Evolutionary conservation across 2,329 filamentous ascomycete genomes (phyloP).

Genomic region (Colletotrichum sp.): DNA sequence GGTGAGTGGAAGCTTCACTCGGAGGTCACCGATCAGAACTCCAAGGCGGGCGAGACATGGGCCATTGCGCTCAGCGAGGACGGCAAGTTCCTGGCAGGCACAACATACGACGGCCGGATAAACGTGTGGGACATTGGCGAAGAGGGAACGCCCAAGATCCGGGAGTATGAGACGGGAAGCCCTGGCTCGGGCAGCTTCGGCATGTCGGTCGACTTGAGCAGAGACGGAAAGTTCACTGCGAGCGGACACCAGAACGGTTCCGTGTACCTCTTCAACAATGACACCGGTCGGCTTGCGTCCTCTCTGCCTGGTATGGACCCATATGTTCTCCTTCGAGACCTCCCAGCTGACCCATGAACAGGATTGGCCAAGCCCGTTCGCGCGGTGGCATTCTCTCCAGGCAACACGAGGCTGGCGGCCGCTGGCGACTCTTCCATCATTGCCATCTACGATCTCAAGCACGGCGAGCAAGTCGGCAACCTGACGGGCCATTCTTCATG

Average conservation of each 20-base stretch:
- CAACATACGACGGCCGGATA: slow-evolving; percentile 85
- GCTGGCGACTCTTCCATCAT: slow-evolving; percentile 90
- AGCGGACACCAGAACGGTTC: slow-evolving; percentile 92
- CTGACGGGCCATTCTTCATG: slow-evolving; percentile 81
- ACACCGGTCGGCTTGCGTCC: slow-evolving; percentile 83
- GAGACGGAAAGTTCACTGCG: slow-evolving; percentile 84
- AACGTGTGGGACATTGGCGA: slow-evolving; percentile 81
- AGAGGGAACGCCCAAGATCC: slow-evolving; percentile 67
- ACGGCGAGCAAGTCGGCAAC: slow-evolving; percentile 91
- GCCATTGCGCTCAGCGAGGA: slow-evolving; percentile 85
- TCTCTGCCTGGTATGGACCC: slow-evolving; percentile 74
- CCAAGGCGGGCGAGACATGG: slow-evolving; percentile 79
- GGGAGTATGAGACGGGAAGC: slow-evolving; percentile 80
- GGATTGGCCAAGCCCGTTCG: slow-evolving; percentile 88
- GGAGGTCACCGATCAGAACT: slow-evolving; percentile 47
- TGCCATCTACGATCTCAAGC: slow-evolving; percentile 88
- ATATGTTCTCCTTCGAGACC: background rate
- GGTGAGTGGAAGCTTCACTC: slow-evolving; percentile 57
- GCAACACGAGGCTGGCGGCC: slow-evolving; percentile 82
- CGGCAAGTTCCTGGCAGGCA: slow-evolving; percentile 84
- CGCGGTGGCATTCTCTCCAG: slow-evolving; percentile 86
- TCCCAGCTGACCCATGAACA: slow-evolving; percentile 31
- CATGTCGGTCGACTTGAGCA: slow-evolving; percentile 80
- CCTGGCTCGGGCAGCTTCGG: slow-evolving; percentile 85
- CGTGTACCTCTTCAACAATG: slow-evolving; percentile 95